Base-by-base conservation (phyloP, 2,329 filamentous ascomycete species). In the Hymenoscyphus occultus region DNA sequence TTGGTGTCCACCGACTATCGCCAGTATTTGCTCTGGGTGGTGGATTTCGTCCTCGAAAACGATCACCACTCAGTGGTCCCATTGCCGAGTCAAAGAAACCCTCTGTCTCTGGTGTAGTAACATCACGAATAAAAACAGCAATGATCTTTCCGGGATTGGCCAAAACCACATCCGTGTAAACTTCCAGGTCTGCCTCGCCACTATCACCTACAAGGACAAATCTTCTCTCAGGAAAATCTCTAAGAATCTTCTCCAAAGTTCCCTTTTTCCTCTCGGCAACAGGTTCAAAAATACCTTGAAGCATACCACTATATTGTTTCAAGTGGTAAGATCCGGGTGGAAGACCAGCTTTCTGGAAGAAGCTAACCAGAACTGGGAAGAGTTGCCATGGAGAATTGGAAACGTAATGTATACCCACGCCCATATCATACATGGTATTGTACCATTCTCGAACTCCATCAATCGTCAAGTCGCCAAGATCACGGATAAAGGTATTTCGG, bases 361-460 rank as follows among this genome's bases (percentile, higher is more conserved):
- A 99, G 62, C 86, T 92, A 5, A 91, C 90, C 12, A 99, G 80
- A 2, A 98, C 87, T 0, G 95, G 95, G 72, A 92, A 99, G 6
- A 99, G 83, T 76, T 99, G 96, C 96, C 96, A 99, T 0, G 95
- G 95, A 60, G 94, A 96, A 77, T 99, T 99, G n/a, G 95, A 99
- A 69, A 97, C 96, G 76, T 99, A 99, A 75, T 99, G 96, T 61
- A 99, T 84, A 71, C 88, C 86, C 31, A 98, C 94, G 19, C 93
- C 93, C 79, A 94, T 86, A 22, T 87, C 82, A 48, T 90, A 84
- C 78, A 99, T 83, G 22, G 82, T 82, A 42, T 82, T 86, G 75
- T 98, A 99, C 94, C 95, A 98, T 68, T 96, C 92, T 65, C 83
- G 86, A 22, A 98, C 93, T 1, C 95, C 95, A 16, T 93, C 89